Evolutionary conservation across 352 stramenopile genomes (phyloP).

Genomic region (Globisporangium cederbergense): DNA sequence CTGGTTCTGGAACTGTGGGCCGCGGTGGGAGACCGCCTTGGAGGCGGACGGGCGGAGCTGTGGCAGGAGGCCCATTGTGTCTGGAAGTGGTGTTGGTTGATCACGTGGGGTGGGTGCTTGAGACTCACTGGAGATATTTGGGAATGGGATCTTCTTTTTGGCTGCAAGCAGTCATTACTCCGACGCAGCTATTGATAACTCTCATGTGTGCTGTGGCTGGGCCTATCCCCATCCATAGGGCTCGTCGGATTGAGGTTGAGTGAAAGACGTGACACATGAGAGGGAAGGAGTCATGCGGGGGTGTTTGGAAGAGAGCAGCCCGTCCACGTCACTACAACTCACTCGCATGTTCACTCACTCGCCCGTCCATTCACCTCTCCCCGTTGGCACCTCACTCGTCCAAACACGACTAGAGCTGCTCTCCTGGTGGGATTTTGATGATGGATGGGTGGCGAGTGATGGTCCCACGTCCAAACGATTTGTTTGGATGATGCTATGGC

Average conservation of each 20-base stretch:
- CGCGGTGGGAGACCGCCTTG: not conserved
- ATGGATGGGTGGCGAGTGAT: not conserved
- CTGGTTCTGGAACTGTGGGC: not conserved
- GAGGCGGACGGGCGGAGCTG: slow-evolving; percentile 7
- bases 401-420: not conserved
- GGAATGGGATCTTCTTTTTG: not conserved
- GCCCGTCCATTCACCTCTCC: not conserved
- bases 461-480: not conserved
- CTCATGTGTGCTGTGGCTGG: not conserved
- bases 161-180: too few relatives aligned
- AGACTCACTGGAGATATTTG: not conserved
- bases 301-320: not conserved
- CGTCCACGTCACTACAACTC: too few relatives aligned
- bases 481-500: not conserved
- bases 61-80: not conserved
- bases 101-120: not conserved
- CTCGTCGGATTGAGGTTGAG: not conserved
- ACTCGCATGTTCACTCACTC: not conserved
- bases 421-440: not conserved
- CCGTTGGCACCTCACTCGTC: not conserved
- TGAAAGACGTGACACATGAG: not conserved
- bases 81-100: not conserved
- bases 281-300: not conserved
- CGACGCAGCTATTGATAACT: not conserved
- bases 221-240: not conserved